Conservation (phyloP, 257 asterid species). For the Fraxinus excelsior region DNA sequence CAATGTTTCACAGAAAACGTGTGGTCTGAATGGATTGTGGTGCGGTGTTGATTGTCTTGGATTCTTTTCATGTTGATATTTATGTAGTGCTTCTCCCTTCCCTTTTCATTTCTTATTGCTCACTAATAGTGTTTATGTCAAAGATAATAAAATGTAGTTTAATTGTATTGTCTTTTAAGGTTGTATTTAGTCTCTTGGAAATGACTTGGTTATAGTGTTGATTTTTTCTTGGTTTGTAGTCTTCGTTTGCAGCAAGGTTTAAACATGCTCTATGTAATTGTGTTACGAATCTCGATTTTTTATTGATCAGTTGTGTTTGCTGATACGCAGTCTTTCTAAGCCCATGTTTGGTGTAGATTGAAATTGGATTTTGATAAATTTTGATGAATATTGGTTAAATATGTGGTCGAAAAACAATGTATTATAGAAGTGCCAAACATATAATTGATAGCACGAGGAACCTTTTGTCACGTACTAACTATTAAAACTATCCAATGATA, state of each 20-base stretch:
- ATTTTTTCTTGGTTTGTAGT: background rate
- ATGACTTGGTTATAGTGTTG: background rate
- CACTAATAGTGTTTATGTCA: background rate
- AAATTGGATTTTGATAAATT: too few species aligned
- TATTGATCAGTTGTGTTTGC: background rate
- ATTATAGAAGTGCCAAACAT: too few species aligned
- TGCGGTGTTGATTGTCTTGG: background rate
- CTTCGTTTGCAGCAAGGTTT: background rate
- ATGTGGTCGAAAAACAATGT: too few species aligned
- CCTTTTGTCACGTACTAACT: too few species aligned
- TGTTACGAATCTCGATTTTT: background rate
- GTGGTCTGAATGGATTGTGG: background rate
- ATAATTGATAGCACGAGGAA: too few species aligned
- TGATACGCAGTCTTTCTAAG: background rate
- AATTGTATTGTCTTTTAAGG: background rate
- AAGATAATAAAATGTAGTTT: background rate
- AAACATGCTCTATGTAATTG: background rate
- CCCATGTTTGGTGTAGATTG: too few species aligned
- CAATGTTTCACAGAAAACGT: background rate
- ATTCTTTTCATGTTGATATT: background rate
- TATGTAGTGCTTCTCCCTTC: background rate
- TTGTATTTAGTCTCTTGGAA: background rate
- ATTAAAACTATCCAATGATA: too few species aligned
- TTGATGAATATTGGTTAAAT: too few species aligned
- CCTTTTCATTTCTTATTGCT: background rate